phyloP scores from a whole-genome alignment of 148 eudicot genomes.

The Camellia granthamiana region DNA sequence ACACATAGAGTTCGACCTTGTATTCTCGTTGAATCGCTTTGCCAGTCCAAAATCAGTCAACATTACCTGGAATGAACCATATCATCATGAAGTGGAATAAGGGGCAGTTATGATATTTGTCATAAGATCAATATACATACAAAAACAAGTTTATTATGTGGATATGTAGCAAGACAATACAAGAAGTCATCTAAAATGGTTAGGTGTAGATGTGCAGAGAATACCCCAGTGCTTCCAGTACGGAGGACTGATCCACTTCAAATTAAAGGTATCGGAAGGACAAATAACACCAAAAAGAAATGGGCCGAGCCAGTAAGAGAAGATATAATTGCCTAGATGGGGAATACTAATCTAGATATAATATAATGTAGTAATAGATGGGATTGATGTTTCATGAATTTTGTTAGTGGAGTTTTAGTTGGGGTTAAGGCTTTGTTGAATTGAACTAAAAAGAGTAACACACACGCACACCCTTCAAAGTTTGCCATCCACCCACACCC shows the following conservation, averaged over 20 bases:
- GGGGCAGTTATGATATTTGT: not conserved
- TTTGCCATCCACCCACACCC: too few species aligned
- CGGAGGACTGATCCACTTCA: not conserved
- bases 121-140: not conserved
- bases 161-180: too few species aligned
- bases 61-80: slow-evolving; percentile 28
- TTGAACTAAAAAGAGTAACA: not conserved
- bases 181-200: not conserved
- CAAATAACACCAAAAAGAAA: not conserved
- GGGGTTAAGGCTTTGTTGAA: not conserved
- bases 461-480: not conserved
- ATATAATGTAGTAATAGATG: not conserved
- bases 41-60: slow-evolving; percentile 61
- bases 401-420: not conserved
- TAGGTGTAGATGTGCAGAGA: not conserved
- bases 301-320: not conserved
- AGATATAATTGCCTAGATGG: not conserved
- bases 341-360: not conserved
- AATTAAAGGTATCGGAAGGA: not conserved
- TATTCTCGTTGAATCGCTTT: slow-evolving; percentile 39
- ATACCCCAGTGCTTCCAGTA: not conserved
- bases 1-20: slow-evolving; percentile 46
- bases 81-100: not conserved
- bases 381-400: too few species aligned
- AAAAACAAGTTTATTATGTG: too few species aligned